Evolutionary conservation across 305 asterid species (phyloP).

Genomic region (Fraxinus sp.): DNA sequence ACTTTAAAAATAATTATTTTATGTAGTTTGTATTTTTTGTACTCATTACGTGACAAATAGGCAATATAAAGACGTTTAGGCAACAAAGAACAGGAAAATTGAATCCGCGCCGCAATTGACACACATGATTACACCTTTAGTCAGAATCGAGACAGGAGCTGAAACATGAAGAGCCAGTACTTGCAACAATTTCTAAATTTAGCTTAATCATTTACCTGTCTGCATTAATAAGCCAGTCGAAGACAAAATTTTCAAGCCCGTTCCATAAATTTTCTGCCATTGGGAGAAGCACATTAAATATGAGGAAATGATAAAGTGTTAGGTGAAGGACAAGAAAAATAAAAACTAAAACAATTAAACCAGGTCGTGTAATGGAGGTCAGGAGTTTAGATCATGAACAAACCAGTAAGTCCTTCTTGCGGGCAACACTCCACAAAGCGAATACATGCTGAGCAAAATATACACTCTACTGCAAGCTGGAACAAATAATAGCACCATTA

Average conservation of each 20-base stretch:
- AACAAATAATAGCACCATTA: conserved; percentile 26
- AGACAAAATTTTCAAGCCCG: conserved; percentile 97
- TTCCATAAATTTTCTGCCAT: conserved; percentile 91
- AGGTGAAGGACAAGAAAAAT: neutral
- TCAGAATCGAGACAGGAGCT: conserved; percentile 15
- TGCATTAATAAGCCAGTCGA: conserved; percentile 97
- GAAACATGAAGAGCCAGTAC: conserved; percentile 9
- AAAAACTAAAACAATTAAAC: conserved; percentile 11
- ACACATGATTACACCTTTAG: conserved; percentile 23
- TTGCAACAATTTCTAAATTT: conserved; percentile 19
- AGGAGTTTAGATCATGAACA: conserved; percentile 31
- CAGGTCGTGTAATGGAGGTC: conserved; percentile 11
- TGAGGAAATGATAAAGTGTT: neutral
- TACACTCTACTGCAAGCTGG: conserved; percentile 99
- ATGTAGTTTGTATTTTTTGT: neutral
- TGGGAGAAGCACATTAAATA: conserved; percentile 27
- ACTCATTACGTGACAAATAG: neutral
- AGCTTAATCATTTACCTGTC: conserved; percentile 68
- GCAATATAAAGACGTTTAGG: neutral
- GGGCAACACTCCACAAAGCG: conserved; percentile 99
- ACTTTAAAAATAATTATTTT: neutral
- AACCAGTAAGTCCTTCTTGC: conserved; percentile 99
- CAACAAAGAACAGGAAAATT: neutral
- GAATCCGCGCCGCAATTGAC: neutral
- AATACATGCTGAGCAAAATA: conserved; percentile 98